Base-by-base conservation (phyloP, 2,329 filamentous ascomycete genomes). In the Aureobasidium sp. region DNA sequence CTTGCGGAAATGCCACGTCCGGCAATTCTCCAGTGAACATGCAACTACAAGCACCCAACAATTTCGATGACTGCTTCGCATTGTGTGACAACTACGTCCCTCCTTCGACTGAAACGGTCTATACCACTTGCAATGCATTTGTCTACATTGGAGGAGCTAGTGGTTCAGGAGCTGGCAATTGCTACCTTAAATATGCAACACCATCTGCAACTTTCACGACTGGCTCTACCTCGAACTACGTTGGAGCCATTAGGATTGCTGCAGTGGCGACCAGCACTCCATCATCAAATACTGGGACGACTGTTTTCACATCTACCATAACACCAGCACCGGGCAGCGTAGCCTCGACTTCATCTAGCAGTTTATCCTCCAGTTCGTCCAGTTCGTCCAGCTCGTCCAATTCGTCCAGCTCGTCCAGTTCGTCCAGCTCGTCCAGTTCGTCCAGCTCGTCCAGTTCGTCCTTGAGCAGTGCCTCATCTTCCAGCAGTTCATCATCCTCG, bases 31-130 rank as follows among this genome's bases (percentile, higher is more conserved):
- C 32, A 1, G 1, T 9, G 0, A 3, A 1, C 7, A 34, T 34
- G 32, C 7, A 9, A 34, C 6, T 2, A 3, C 34, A 37, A 27
- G 52, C 53, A 3, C 3, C 51, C 5, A 60, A 58, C 10, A 48
- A 44, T n/a, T 56, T 58, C n/a, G 60, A 63, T 27, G 61, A 63
- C 20, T 66, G 64, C 20, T 63, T 64, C 36, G 44, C 44, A 23
- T 47, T 51, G 4, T 64, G 63, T 36, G 56, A 63, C 32, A 48
- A 32, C 27, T 47, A 23, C 9, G n/a, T 32, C 9, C 26, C 48
- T 7, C 3, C 47, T 34, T 3, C 17, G 8, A 10, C 48, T 2
- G 6, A 23, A 3, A 29, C 55, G 8, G n/a, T 0, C 26, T 34
- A 34, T 34, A 34, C 32, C 32, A 34, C 8, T 2, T 66, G 64